These are phyloP conservation scores for Leccinum uliginosum DNA, from an alignment of 768 basidiomycete genomes.

Conservation along the genomic window DNA sequence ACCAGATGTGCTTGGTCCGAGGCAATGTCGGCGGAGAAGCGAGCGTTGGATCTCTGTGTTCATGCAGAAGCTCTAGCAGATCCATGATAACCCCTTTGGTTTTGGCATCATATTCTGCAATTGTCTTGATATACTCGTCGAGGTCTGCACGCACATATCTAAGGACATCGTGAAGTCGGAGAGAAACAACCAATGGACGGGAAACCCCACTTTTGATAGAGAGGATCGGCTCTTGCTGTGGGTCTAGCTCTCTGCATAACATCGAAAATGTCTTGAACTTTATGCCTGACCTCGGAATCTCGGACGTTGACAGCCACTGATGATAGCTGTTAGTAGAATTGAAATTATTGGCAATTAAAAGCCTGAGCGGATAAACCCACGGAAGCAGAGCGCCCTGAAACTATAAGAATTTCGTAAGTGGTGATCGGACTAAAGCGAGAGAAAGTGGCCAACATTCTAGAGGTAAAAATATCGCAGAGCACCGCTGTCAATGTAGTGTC, in stretches of 20 bases:
- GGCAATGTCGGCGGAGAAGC: neutral
- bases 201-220: conserved; percentile 7
- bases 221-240: neutral
- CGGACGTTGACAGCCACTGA: conserved; percentile 27
- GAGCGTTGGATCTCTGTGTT: neutral
- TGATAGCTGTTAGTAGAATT: neutral
- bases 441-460: conserved; percentile 42
- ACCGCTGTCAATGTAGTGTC: conserved; percentile 10
- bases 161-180: neutral
- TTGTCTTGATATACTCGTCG: conserved; percentile 9
- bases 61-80: conserved; percentile 25
- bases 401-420: conserved; percentile 26
- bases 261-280: conserved; percentile 6
- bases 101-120: conserved; percentile 9
- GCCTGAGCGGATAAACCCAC: conserved; percentile 37
- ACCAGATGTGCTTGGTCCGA: conserved; percentile 30
- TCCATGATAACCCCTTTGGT: conserved; percentile 8
- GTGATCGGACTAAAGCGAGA: neutral
- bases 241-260: conserved; percentile 2
- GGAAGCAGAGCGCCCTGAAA: conserved; percentile 42
- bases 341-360: neutral
- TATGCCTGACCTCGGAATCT: neutral
- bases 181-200: neutral
- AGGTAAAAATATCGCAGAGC: conserved; percentile 37
- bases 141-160: neutral